phyloP scores from a whole-genome alignment of 345 rosid genomes.

The Psidium friedrichsthalianum region DNA sequence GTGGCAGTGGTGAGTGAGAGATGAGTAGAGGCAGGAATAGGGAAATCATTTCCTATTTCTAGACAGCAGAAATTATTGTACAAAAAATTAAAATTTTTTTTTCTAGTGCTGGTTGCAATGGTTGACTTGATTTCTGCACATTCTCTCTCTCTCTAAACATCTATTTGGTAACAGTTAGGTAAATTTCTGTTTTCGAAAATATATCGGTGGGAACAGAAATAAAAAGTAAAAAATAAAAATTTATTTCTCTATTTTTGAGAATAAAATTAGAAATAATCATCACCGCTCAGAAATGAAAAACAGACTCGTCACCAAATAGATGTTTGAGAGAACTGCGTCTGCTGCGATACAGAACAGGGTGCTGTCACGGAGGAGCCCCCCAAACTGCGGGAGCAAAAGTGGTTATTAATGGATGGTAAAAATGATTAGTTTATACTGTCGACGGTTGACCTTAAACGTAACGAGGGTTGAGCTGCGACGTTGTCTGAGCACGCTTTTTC shows the following conservation, averaged over 20 bases:
- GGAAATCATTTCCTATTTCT: neutral
- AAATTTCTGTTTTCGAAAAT: too few species aligned
- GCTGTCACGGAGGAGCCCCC: neutral
- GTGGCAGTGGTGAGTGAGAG: neutral
- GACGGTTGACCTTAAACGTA: neutral
- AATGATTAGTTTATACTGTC: neutral
- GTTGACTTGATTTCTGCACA: neutral
- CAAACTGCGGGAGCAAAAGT: neutral
- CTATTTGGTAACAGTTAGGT: too few species aligned
- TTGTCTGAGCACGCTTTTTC: neutral
- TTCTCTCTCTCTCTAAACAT: neutral
- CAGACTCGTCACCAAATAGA: too few species aligned
- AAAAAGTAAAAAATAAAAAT: too few species aligned
- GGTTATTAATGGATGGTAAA: neutral
- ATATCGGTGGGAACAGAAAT: too few species aligned
- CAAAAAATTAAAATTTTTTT: neutral
- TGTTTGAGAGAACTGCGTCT: neutral
- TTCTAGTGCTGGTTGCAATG: neutral
- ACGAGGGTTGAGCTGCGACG: neutral
- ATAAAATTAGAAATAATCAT: too few species aligned
- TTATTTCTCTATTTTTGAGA: too few species aligned
- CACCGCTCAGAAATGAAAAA: too few species aligned
- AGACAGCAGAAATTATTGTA: neutral
- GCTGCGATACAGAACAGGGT: neutral
- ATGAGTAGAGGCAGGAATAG: neutral